Evolutionary conservation across 768 basidiomycete genomes (phyloP).

Genomic region (Macrolepiota dolichaula): DNA sequence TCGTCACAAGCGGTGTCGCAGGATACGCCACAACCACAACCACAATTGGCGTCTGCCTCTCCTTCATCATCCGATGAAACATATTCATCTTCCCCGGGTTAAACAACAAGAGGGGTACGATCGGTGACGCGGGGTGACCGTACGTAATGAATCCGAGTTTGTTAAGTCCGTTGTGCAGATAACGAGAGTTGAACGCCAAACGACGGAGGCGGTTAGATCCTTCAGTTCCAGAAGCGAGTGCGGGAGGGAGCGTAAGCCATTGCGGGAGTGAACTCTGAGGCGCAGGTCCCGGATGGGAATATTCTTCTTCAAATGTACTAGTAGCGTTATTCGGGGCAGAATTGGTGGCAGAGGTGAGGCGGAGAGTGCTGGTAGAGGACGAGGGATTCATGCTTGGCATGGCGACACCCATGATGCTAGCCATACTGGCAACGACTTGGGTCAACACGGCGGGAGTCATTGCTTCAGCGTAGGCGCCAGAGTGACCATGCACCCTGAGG

Average conservation of each 20-base stretch:
- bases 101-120: slow-evolving; percentile 90
- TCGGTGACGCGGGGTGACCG: slow-evolving; percentile 86
- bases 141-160: slow-evolving; percentile 98
- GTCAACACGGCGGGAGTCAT: slow-evolving; percentile 90
- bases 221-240: slow-evolving; percentile 79
- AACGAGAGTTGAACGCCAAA: slow-evolving; percentile 93
- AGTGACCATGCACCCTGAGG: slow-evolving; percentile 77
- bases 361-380: slow-evolving; percentile 23
- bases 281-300: slow-evolving; percentile 65
- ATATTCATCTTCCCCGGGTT: slow-evolving; percentile 91
- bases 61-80: slow-evolving; percentile 87
- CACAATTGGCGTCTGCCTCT: slow-evolving; percentile 75
- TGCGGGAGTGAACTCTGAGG: slow-evolving; percentile 60
- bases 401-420: slow-evolving; percentile 90
- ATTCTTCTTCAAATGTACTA: slow-evolving; percentile 29
- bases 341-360: slow-evolving; percentile 27
- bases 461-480: slow-evolving; percentile 83
- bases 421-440: slow-evolving; percentile 91
- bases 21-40: slow-evolving; percentile 90
- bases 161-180: slow-evolving; percentile 79
- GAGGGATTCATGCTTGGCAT: slow-evolving; percentile 30
- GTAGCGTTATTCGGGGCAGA: background rate
- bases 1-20: slow-evolving; percentile 85
- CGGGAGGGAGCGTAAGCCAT: slow-evolving; percentile 75
- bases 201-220: slow-evolving; percentile 80